Evolutionary conservation across 2,329 filamentous ascomycete genomes (phyloP).

Genomic region (Paracoccidioides brasiliensis): DNA sequence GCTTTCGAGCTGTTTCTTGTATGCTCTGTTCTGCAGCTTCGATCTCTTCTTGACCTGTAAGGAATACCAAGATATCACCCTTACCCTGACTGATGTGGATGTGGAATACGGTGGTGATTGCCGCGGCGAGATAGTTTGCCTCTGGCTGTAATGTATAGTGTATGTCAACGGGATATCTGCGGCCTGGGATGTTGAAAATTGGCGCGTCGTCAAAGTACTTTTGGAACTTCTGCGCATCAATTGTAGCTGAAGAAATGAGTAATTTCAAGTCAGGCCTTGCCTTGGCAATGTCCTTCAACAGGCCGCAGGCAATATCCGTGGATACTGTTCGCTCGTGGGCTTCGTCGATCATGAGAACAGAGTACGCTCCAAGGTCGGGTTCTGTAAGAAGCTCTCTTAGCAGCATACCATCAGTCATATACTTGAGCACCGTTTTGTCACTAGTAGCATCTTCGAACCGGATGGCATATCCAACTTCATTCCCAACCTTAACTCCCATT

Average conservation of each 20-base stretch:
- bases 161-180: constrained; percentile 78
- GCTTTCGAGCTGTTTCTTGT: constrained; percentile 70
- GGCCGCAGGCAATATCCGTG: constrained; percentile 76
- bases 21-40: constrained; percentile 75
- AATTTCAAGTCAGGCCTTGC: constrained; percentile 77
- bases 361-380: constrained; percentile 69
- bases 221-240: constrained; percentile 86
- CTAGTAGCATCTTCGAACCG: constrained; percentile 87
- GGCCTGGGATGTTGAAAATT: constrained; percentile 87
- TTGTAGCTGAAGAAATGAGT: constrained; percentile 84
- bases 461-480: constrained; percentile 88
- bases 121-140: constrained; percentile 82
- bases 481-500: constrained; percentile 76
- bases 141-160: constrained; percentile 85
- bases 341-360: constrained; percentile 90
- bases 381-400: constrained; percentile 82
- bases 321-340: constrained; percentile 88
- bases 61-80: constrained; percentile 86
- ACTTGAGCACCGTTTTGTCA: constrained; percentile 85
- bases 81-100: constrained; percentile 77
- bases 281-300: constrained; percentile 78
- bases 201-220: constrained; percentile 85
- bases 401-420: constrained; percentile 96
- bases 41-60: constrained; percentile 95
- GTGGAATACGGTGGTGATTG: constrained; percentile 87